Evolutionary conservation across 129 eudicot species (phyloP).

Genomic region (Ambrosia artemisiifolia): DNA sequence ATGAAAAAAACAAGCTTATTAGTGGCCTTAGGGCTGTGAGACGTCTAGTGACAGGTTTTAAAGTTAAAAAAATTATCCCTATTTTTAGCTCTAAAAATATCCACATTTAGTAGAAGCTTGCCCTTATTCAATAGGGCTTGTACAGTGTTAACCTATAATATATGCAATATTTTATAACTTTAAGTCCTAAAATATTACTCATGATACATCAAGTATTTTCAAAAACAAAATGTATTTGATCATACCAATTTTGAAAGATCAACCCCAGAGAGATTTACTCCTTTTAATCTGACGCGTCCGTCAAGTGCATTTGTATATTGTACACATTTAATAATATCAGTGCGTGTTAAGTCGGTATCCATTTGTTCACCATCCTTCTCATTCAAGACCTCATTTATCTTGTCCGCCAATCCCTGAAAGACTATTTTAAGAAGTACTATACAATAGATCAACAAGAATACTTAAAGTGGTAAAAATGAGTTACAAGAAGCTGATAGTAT

Average conservation of each 20-base stretch:
- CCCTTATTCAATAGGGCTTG: too few relatives aligned
- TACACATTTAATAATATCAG: constrained; percentile 82
- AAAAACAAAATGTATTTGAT: not conserved
- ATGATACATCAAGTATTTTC: constrained; percentile 7
- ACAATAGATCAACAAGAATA: not conserved
- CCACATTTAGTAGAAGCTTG: not conserved
- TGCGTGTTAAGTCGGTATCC: constrained; percentile 40
- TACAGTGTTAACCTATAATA: too few relatives aligned
- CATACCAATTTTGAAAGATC: constrained; percentile 55
- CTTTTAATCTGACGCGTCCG: constrained; percentile 51
- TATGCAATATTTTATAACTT: too few relatives aligned
- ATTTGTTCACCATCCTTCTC: constrained; percentile 59
- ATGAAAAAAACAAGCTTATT: not conserved
- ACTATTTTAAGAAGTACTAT: not conserved
- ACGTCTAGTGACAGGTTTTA: too few relatives aligned
- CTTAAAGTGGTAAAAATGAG: constrained; percentile 7
- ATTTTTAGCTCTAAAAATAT: not conserved
- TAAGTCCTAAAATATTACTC: too few relatives aligned
- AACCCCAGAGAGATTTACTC: constrained; percentile 64
- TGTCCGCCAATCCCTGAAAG: constrained; percentile 75
- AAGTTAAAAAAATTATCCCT: not conserved
- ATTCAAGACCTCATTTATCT: constrained; percentile 44
- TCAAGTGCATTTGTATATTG: constrained; percentile 59
- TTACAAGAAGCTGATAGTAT: constrained; percentile 65
- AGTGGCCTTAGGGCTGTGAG: too few relatives aligned